Conservation (phyloP, 2,329 filamentous ascomycete species). For the Pseudogymnoascus sp. region DNA sequence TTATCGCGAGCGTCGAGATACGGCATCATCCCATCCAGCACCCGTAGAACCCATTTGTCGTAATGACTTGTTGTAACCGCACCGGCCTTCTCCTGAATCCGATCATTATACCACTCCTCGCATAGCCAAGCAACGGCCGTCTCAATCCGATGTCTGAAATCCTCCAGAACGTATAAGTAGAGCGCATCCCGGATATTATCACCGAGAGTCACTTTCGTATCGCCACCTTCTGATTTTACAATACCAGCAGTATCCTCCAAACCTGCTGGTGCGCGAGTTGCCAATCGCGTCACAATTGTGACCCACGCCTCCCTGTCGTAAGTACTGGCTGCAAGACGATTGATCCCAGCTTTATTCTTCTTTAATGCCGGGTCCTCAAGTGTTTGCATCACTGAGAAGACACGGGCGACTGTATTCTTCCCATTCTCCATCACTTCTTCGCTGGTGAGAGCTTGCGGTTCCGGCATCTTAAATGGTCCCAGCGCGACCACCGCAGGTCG, state of each 20-base stretch:
- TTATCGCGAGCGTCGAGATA: constrained; percentile 91
- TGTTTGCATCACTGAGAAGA: constrained; percentile 69
- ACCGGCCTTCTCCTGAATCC: constrained; percentile 39
- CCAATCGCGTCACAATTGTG: constrained; percentile 75
- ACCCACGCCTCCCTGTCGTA: constrained; percentile 88
- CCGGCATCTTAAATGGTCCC: constrained; percentile 70
- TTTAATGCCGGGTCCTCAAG: constrained; percentile 58
- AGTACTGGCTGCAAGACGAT: constrained; percentile 72
- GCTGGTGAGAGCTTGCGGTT: constrained; percentile 63
- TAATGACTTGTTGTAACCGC: constrained; percentile 56
- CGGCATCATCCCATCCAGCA: constrained; percentile 83
- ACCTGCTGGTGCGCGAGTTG: constrained; percentile 66
- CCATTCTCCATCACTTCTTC: constrained; percentile 67
- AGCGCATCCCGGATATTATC: constrained; percentile 71
- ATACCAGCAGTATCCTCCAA: constrained; percentile 46
- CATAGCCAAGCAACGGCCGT: constrained; percentile 89
- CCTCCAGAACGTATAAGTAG: constrained; percentile 80
- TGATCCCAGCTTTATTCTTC: constrained; percentile 65
- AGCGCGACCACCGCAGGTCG: constrained; percentile 32
- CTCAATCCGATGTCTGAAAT: constrained; percentile 84
- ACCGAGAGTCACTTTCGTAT: constrained; percentile 42
- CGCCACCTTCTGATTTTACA: constrained; percentile 48
- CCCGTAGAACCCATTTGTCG: constrained; percentile 65
- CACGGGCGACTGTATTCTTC: constrained; percentile 63
- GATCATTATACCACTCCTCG: constrained; percentile 97